Percentiles rank a stretch among this genome's conserved stretches.
These are phyloP conservation scores for Blastobotrys ciferrii DNA, from an alignment of 1,139 yeast genomes.

Conservation along the genomic window DNA sequence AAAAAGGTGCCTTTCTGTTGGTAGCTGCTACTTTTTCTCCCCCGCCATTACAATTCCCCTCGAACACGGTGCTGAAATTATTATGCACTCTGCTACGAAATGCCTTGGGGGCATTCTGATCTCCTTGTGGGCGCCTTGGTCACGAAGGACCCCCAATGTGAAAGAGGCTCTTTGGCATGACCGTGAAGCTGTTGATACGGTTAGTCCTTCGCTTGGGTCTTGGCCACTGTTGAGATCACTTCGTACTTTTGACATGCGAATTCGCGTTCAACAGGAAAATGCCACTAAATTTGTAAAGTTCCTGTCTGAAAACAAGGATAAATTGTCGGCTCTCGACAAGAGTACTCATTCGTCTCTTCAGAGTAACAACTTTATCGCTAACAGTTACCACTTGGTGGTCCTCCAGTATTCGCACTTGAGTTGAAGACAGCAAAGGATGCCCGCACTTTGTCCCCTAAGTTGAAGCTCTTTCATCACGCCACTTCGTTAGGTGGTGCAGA, in stretches of 20 bases:
- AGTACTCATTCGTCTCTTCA: constrained; percentile 77
- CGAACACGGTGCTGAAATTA: constrained; percentile 74
- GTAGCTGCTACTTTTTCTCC: constrained; percentile 94
- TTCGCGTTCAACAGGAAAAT: constrained; percentile 60
- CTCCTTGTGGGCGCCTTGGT: constrained; percentile 76
- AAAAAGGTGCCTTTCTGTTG: constrained; percentile 61
- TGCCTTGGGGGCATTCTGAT: constrained; percentile 96
- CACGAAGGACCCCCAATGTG: constrained; percentile 51
- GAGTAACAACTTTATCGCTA: constrained; percentile 56
- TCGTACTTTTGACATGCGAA: constrained; percentile 72
- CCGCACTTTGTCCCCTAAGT: constrained; percentile 58
- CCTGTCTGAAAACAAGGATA: constrained; percentile 48
- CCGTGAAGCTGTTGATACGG: constrained; percentile 70
- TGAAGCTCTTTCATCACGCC: constrained; percentile 79
- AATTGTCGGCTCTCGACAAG: constrained; percentile 49
- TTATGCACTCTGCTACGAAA: constrained; percentile 91
- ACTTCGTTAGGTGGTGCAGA: constrained; percentile 93
- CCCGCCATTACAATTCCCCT: constrained; percentile 82
- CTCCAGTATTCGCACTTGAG: constrained; percentile 74
- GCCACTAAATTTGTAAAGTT: constrained; percentile 63
- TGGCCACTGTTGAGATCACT: constrained; percentile 73
- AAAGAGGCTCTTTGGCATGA: constrained; percentile 53
- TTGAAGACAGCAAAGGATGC: constrained; percentile 56
- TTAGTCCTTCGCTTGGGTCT: constrained; percentile 73
- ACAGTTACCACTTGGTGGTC: constrained; percentile 66